Percentiles rank a stretch among this genome's conserved stretches.
Evolutionary conservation across 108 stramenopile genomes (phyloP).

Genomic region (Conticribra guillardii): DNA sequence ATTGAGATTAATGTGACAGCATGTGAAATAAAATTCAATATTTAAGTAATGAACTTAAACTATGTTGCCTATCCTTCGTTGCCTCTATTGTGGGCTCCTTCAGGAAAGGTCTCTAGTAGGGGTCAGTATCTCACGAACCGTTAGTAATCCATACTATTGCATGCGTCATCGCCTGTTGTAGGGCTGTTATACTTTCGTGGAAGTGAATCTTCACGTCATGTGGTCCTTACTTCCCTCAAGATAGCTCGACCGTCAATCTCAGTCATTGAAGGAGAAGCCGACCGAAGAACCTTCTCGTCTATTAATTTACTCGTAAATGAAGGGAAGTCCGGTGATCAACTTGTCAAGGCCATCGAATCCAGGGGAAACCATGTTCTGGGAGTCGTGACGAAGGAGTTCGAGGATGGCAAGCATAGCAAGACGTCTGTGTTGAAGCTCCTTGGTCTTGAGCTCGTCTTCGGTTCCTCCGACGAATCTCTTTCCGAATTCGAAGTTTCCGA

Average conservation of each 20-base stretch:
- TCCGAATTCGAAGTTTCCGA: slow-evolving; percentile 68
- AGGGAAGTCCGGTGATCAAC: slow-evolving; percentile 44
- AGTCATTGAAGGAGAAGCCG: too few relatives aligned
- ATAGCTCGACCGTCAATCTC: too few relatives aligned
- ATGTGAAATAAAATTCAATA: background rate
- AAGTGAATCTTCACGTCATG: too few relatives aligned
- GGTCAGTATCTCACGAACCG: background rate
- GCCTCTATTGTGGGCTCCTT: background rate
- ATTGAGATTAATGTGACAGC: too few relatives aligned
- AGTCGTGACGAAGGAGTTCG: slow-evolving; percentile 40
- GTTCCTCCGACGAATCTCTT: slow-evolving; percentile 47
- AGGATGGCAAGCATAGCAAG: slow-evolving; percentile 35
- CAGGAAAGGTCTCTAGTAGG: background rate
- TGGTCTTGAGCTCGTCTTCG: slow-evolving; percentile 35
- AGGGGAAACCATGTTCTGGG: slow-evolving; percentile 21
- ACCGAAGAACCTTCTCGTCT: too few relatives aligned
- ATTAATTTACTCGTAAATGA: slow-evolving; percentile 26
- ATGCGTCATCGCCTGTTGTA: too few relatives aligned
- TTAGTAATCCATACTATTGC: too few relatives aligned
- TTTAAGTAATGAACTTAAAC: background rate
- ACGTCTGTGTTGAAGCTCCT: slow-evolving; percentile 40
- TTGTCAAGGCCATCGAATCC: slow-evolving; percentile 38
- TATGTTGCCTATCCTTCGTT: background rate
- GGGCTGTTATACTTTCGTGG: too few relatives aligned
- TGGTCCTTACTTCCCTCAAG: too few relatives aligned